phyloP scores from a whole-genome alignment of 148 eudicot genomes.

The Vaccinium macrocarpon region DNA sequence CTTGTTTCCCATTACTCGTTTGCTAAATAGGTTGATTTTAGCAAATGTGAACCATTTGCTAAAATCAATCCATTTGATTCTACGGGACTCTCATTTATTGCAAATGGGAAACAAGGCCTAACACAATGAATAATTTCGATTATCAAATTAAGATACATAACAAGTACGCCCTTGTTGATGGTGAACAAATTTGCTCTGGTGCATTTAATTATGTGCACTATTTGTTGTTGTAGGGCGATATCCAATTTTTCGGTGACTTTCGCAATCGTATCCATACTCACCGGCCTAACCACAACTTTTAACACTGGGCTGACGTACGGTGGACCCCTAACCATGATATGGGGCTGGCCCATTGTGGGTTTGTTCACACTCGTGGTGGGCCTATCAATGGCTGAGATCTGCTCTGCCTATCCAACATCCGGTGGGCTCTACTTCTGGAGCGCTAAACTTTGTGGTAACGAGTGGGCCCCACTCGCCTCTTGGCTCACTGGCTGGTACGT shows the following conservation, averaged over 20 bases:
- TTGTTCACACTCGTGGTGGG: slow-evolving; percentile 53
- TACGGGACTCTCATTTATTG: too few species aligned
- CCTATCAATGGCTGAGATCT: slow-evolving; percentile 73
- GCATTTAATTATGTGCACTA: neutral
- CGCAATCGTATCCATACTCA: slow-evolving; percentile 60
- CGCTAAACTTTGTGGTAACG: slow-evolving; percentile 49
- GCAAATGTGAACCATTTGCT: too few species aligned
- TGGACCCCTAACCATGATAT: slow-evolving; percentile 68
- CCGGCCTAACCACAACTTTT: slow-evolving; percentile 61
- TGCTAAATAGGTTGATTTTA: too few species aligned
- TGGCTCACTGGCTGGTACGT: slow-evolving; percentile 87
- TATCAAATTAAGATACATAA: too few species aligned
- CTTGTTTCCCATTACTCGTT: too few species aligned
- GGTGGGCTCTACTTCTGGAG: slow-evolving; percentile 84
- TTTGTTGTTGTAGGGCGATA: slow-evolving; percentile 35
- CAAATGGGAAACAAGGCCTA: too few species aligned
- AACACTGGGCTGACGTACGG: slow-evolving; percentile 54
- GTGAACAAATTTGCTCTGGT: too few species aligned
- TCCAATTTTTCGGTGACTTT: slow-evolving; percentile 70
- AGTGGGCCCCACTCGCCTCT: slow-evolving; percentile 63
- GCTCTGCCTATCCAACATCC: slow-evolving; percentile 77
- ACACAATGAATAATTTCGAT: too few species aligned
- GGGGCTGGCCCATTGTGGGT: slow-evolving; percentile 71
- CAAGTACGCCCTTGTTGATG: too few species aligned
- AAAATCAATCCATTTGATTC: too few species aligned